Percentiles rank a stretch among this genome's conserved stretches.
phyloP scores from a whole-genome alignment of 768 basidiomycete genomes.

The Trametes cinnabarina region DNA sequence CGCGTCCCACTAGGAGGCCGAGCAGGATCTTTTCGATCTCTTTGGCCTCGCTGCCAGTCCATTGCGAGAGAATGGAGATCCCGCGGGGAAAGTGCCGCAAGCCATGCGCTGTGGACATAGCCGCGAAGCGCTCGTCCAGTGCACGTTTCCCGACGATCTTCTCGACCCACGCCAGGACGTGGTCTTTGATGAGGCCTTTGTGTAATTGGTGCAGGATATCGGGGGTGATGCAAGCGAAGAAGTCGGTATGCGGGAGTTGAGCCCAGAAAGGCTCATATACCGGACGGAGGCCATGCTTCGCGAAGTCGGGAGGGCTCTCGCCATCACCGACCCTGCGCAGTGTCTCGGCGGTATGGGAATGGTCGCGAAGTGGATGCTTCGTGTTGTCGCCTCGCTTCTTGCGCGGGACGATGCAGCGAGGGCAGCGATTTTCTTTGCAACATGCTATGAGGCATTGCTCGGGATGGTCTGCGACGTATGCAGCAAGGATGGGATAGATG shows the following conservation, averaged over 20 bases:
- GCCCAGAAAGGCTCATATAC: slow-evolving; percentile 15
- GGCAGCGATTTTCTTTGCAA: slow-evolving; percentile 26
- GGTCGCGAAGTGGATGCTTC: background rate
- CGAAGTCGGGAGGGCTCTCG: background rate
- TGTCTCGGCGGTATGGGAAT: background rate
- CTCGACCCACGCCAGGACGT: slow-evolving; percentile 41
- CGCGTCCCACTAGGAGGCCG: slow-evolving; percentile 18
- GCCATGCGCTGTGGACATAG: background rate
- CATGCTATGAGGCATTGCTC: slow-evolving; percentile 42
- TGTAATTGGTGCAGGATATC: slow-evolving; percentile 48
- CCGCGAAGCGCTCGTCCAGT: slow-evolving; percentile 15
- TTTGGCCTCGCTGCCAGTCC: slow-evolving; percentile 26
- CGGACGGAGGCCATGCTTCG: slow-evolving; percentile 3
- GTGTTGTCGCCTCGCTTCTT: slow-evolving; percentile 19
- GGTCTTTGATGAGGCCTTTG: slow-evolving; percentile 43
- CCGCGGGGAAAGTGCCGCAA: slow-evolving; percentile 18
- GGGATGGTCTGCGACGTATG: slow-evolving; percentile 41
- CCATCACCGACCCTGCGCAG: background rate
- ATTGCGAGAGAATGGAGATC: slow-evolving; percentile 14
- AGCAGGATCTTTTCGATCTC: slow-evolving; percentile 23
- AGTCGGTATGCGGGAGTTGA: slow-evolving; percentile 26
- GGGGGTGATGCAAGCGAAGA: slow-evolving; percentile 36
- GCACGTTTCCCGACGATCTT: slow-evolving; percentile 11
- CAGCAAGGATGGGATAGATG: slow-evolving; percentile 40
- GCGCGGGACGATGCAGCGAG: slow-evolving; percentile 24